phyloP scores from a whole-genome alignment of 1,284 basidiomycete species.

The Xerocomus minutiporus region DNA sequence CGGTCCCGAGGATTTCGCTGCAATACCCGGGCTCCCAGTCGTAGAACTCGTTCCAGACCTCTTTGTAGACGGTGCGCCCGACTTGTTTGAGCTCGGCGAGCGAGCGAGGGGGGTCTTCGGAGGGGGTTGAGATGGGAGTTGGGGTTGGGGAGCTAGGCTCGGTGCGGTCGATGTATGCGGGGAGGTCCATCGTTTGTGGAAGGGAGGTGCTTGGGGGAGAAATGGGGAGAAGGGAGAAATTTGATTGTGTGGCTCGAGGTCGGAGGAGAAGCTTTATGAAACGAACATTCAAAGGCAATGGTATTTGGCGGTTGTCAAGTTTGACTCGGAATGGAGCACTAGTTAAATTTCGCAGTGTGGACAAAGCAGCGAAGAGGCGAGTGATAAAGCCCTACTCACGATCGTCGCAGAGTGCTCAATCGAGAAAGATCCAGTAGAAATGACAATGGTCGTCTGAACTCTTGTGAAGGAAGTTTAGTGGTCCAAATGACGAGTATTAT shows the following conservation, averaged over 20 bases:
- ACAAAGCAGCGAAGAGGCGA: too few relatives aligned
- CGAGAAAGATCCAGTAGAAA: not conserved
- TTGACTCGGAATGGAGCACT: too few relatives aligned
- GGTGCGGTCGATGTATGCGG: slow-evolving; percentile 18
- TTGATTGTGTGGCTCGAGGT: not conserved
- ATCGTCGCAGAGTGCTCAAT: not conserved
- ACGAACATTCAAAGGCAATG: not conserved
- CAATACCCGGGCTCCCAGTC: slow-evolving; percentile 31
- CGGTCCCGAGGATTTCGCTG: slow-evolving; percentile 11
- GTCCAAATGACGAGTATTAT: too few relatives aligned
- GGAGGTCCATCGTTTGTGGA: not conserved
- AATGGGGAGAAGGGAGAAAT: not conserved
- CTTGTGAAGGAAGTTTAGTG: not conserved
- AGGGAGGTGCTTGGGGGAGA: not conserved
- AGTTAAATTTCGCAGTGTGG: too few relatives aligned
- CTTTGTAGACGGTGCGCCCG: slow-evolving; percentile 22
- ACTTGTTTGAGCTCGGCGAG: slow-evolving; percentile 9
- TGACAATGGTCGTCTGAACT: not conserved
- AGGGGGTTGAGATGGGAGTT: not conserved
- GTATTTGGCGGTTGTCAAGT: not conserved
- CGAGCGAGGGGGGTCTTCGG: not conserved
- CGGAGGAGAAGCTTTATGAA: not conserved
- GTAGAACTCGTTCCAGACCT: slow-evolving; percentile 37
- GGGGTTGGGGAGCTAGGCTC: slow-evolving; percentile 18
- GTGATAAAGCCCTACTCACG: not conserved